Evolutionary conservation across 495 filamentous ascomycete genomes (phyloP).

Genomic region (Penicillium egyptiacum): DNA sequence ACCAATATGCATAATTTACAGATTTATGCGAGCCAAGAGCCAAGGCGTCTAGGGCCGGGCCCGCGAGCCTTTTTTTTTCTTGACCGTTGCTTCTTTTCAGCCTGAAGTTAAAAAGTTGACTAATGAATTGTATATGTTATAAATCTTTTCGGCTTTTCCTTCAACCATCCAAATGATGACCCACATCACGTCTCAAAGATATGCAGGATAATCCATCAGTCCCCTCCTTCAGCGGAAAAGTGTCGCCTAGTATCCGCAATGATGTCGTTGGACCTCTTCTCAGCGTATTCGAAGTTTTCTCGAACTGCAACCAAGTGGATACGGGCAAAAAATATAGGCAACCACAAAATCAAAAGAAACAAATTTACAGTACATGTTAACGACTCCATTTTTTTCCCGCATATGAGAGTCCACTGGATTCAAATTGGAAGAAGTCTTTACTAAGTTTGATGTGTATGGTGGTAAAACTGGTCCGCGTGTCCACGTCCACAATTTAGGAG

Average conservation of each 20-base stretch:
- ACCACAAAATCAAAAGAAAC: too few species aligned
- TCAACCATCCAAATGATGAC: background rate
- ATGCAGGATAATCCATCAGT: background rate
- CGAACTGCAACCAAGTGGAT: slow-evolving; percentile 1
- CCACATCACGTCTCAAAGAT: slow-evolving; percentile 11
- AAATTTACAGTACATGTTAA: background rate
- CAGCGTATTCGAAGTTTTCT: slow-evolving; percentile 12
- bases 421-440: background rate
- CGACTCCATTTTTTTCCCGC: background rate
- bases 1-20: background rate
- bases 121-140: slow-evolving; percentile 3
- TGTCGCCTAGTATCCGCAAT: slow-evolving; percentile 5
- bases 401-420: background rate
- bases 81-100: slow-evolving; percentile 2
- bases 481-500: background rate
- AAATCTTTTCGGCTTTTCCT: background rate
- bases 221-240: background rate
- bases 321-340: background rate
- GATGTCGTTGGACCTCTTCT: slow-evolving; percentile 9
- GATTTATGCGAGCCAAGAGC: slow-evolving; percentile 3
- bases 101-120: slow-evolving; percentile 1
- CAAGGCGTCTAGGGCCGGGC: slow-evolving; percentile 3
- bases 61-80: background rate
- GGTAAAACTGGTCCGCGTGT: background rate
- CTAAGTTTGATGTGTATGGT: background rate